Conservation (phyloP, 2,329 filamentous ascomycete species). For the Aspergillus novoparasiticus region DNA sequence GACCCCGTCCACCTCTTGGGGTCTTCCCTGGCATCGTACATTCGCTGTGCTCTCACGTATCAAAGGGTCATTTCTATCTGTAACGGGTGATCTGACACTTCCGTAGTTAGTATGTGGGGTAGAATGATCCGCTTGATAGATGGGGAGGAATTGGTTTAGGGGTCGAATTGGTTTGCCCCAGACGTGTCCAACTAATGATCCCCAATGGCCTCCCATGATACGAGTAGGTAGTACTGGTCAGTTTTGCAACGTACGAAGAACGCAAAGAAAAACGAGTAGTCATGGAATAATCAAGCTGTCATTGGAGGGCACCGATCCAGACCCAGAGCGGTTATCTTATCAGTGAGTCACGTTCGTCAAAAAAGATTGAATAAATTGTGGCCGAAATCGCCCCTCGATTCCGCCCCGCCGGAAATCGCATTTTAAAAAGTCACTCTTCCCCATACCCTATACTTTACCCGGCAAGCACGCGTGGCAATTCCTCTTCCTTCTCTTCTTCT, state of each 20-base stretch:
- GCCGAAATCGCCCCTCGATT: conserved; percentile 32
- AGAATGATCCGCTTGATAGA: background rate
- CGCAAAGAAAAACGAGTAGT: background rate
- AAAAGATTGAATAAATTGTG: conserved; percentile 19
- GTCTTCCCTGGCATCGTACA: background rate
- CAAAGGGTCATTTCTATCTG: background rate
- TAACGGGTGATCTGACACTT: background rate
- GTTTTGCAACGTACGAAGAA: background rate
- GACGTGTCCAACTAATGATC: background rate
- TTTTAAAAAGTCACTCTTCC: conserved; percentile 28
- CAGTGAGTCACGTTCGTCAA: conserved; percentile 27
- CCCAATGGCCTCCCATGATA: background rate
- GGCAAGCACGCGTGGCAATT: conserved; percentile 21
- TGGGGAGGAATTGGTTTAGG: background rate
- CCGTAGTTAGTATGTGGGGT: conserved; percentile 5
- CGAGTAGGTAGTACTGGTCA: background rate
- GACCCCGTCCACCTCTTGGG: background rate
- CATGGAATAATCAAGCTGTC: background rate
- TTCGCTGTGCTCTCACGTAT: background rate
- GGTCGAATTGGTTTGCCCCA: background rate
- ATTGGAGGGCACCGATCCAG: conserved; percentile 5
- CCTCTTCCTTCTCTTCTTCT: conserved; percentile 12
- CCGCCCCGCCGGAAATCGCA: conserved; percentile 21
- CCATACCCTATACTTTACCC: conserved; percentile 22
- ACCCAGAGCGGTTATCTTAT: conserved; percentile 30